Conservation (phyloP, 2,329 filamentous ascomycete species). For the Fusarium sp. region DNA sequence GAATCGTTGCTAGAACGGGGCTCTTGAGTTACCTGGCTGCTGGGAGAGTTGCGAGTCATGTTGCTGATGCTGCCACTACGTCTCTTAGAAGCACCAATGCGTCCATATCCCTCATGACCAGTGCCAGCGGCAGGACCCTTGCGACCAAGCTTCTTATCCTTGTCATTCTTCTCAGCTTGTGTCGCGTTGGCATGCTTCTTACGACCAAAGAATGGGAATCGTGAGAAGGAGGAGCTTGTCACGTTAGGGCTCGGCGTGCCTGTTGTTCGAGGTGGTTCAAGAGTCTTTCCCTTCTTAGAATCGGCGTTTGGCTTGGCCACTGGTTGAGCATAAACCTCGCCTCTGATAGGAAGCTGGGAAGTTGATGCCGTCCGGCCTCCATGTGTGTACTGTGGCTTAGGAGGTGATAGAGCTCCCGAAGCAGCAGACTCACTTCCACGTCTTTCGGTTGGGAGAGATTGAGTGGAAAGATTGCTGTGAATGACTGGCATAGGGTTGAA, state of each 20-base stretch:
- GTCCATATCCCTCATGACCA: slow-evolving; percentile 88
- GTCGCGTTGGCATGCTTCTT: slow-evolving; percentile 72
- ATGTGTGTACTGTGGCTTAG: slow-evolving; percentile 52
- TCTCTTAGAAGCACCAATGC: slow-evolving; percentile 71
- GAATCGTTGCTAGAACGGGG: slow-evolving; percentile 65
- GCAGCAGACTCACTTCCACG: slow-evolving; percentile 58
- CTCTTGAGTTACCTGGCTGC: slow-evolving; percentile 64
- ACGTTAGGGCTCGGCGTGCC: slow-evolving; percentile 67
- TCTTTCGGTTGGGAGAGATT: slow-evolving; percentile 61
- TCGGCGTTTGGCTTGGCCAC: slow-evolving; percentile 29
- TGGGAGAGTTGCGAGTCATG: slow-evolving; percentile 59
- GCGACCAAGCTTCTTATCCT: slow-evolving; percentile 55
- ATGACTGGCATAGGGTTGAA: slow-evolving; percentile 67
- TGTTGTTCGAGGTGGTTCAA: slow-evolving; percentile 44
- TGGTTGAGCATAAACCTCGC: slow-evolving; percentile 35
- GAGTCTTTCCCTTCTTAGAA: slow-evolving; percentile 36
- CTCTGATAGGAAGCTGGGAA: slow-evolving; percentile 48
- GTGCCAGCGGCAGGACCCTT: slow-evolving; percentile 93
- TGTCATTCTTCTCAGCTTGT: slow-evolving; percentile 67
- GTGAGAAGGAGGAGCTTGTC: slow-evolving; percentile 69
- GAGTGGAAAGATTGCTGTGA: slow-evolving; percentile 71
- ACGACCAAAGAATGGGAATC: slow-evolving; percentile 84
- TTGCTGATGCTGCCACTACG: slow-evolving; percentile 72
- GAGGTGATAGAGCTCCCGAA: slow-evolving; percentile 53
- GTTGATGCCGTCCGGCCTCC: slow-evolving; percentile 51